These are phyloP conservation scores for Schizonepeta tenuifolia DNA, from an alignment of 257 asterid species.

Conservation along the genomic window DNA sequence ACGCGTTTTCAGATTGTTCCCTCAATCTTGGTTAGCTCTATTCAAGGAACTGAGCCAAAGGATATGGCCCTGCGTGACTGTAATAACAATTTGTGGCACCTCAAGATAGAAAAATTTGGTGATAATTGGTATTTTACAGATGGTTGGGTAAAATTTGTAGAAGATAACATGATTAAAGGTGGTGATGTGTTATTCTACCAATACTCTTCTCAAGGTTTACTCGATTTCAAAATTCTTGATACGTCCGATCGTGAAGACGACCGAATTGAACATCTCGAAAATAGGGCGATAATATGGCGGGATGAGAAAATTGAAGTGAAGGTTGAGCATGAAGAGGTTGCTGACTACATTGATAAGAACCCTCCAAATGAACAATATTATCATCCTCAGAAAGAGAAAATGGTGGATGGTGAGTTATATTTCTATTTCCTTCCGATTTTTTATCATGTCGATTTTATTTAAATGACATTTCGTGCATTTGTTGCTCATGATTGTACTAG, in stretches of 20 bases:
- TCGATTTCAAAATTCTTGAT: slow-evolving; percentile 28
- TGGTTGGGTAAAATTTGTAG: slow-evolving; percentile 38
- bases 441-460: background rate
- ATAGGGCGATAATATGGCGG: background rate
- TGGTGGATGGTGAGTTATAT: slow-evolving; percentile 9
- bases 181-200: slow-evolving; percentile 34
- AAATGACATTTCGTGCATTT: background rate
- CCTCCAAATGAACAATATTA: background rate
- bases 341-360: background rate
- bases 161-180: slow-evolving; percentile 25
- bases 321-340: background rate
- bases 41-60: slow-evolving; percentile 9
- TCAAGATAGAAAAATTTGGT: slow-evolving; percentile 26
- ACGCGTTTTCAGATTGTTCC: slow-evolving; percentile 28
- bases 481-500: no score
- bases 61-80: slow-evolving; percentile 29
- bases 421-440: background rate
- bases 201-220: slow-evolving; percentile 9
- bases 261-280: background rate
- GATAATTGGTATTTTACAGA: slow-evolving; percentile 28
- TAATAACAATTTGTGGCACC: slow-evolving; percentile 34
- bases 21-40: background rate
- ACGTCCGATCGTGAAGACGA: background rate
- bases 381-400: background rate
- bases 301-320: background rate